Conservation (phyloP, 2,329 filamentous ascomycete species). For the Phoma sp. region DNA sequence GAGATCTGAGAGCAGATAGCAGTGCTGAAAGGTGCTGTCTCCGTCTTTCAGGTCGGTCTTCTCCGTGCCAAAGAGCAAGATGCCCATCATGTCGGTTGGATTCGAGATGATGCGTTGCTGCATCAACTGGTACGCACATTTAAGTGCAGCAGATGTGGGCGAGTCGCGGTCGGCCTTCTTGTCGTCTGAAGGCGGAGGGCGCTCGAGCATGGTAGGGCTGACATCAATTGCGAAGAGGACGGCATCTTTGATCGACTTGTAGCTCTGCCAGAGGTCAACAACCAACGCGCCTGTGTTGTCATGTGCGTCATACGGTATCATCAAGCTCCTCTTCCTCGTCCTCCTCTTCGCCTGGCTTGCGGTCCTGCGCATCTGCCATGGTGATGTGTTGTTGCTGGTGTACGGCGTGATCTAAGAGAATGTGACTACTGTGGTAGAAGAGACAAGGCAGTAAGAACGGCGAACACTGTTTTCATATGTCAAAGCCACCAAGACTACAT, state of each 20-base stretch:
- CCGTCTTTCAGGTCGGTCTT: conserved; percentile 61
- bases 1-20: conserved; percentile 88
- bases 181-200: conserved; percentile 63
- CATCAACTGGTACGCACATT: conserved; percentile 94
- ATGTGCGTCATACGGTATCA: conserved; percentile 60
- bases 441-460: no score
- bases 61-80: conserved; percentile 88
- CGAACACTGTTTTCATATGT: not conserved
- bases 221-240: conserved; percentile 95
- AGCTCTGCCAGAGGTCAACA: conserved; percentile 61
- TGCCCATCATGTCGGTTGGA: conserved; percentile 95
- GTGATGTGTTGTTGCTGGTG: not conserved
- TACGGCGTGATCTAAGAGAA: not conserved
- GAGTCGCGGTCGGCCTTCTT: conserved; percentile 83
- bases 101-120: conserved; percentile 98
- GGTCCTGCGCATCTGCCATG: conserved; percentile 44
- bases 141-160: conserved; percentile 81
- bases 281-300: not conserved
- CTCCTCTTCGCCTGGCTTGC: conserved; percentile 56
- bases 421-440: not conserved
- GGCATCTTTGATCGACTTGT: conserved; percentile 95
- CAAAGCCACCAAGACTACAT: not conserved
- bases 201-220: conserved; percentile 81
- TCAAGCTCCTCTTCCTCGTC: conserved; percentile 75
- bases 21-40: conserved; percentile 79